Evolutionary conservation across 805 yeast species (phyloP).

Genomic region (Zygosaccharomyces rouxii): DNA sequence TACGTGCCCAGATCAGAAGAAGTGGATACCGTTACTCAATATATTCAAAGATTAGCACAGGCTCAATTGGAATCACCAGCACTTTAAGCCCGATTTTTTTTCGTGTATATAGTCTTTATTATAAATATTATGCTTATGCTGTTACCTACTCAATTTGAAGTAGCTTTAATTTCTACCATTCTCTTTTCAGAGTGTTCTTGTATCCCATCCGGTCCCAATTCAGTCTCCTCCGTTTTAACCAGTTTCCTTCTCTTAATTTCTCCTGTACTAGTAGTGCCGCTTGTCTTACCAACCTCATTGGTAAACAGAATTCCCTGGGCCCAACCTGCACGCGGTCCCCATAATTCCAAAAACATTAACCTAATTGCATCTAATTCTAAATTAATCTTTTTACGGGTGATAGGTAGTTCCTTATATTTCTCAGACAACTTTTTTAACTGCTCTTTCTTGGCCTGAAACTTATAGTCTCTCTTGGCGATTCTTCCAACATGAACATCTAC

Average conservation of each 20-base stretch:
- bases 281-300: constrained; percentile 73
- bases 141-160: not conserved
- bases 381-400: constrained; percentile 33
- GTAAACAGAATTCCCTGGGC: constrained; percentile 94
- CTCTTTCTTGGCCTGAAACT: constrained; percentile 38
- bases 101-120: constrained; percentile 1
- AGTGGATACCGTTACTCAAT: constrained; percentile 35
- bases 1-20: constrained; percentile 35
- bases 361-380: constrained; percentile 47
- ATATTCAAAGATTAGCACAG: constrained; percentile 26
- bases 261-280: constrained; percentile 49
- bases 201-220: constrained; percentile 10
- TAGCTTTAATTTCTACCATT: constrained; percentile 8
- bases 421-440: constrained; percentile 27
- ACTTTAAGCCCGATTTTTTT: not conserved
- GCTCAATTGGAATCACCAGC: constrained; percentile 15
- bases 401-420: constrained; percentile 28
- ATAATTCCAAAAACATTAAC: constrained; percentile 53
- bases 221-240: constrained; percentile 1
- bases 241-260: constrained; percentile 23
- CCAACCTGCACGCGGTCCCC: constrained; percentile 98
- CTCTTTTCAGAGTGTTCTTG: constrained; percentile 5
- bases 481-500: constrained; percentile 94
- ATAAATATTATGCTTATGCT: not conserved
- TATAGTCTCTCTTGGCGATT: constrained; percentile 79